Percentiles rank a stretch among this genome's conserved stretches.
These are phyloP conservation scores for Firmiana major DNA, from an alignment of 345 rosid species.

Conservation along the genomic window DNA sequence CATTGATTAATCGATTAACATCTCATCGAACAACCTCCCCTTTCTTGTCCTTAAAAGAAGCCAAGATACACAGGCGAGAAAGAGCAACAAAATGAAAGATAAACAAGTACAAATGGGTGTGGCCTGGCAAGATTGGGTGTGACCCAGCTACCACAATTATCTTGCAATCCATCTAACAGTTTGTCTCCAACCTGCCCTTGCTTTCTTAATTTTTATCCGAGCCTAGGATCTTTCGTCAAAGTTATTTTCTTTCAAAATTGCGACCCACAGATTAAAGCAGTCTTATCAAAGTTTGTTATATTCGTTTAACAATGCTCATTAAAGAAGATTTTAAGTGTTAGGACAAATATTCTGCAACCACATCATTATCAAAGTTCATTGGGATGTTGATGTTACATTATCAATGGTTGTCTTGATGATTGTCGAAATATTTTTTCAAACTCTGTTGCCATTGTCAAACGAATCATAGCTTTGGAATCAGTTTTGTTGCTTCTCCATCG, in stretches of 20 bases:
- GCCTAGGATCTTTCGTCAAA: not conserved
- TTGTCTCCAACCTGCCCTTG: slow-evolving; percentile 11
- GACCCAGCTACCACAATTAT: slow-evolving; percentile 20
- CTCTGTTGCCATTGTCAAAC: not conserved
- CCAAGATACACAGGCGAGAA: not conserved
- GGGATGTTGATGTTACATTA: slow-evolving; percentile 11
- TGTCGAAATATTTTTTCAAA: not conserved
- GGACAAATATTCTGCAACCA: slow-evolving; percentile 32
- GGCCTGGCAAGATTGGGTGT: slow-evolving; percentile 13
- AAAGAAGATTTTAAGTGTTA: slow-evolving; percentile 2
- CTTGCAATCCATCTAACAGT: not conserved
- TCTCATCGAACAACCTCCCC: not conserved
- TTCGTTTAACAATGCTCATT: slow-evolving; percentile 25
- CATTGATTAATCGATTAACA: too few relatives aligned
- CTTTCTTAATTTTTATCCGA: slow-evolving; percentile 12
- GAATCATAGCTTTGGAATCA: not conserved
- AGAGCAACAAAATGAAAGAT: not conserved
- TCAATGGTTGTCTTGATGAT: not conserved
- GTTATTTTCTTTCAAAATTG: slow-evolving; percentile 5
- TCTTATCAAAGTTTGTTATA: slow-evolving; percentile 20
- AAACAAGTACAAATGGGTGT: not conserved
- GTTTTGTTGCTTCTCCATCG: not conserved
- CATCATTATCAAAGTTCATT: slow-evolving; percentile 9
- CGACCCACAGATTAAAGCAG: slow-evolving; percentile 17
- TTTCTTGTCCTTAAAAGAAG: not conserved